Conservation (phyloP, 768 basidiomycete species). For the Galerina marginata region DNA sequence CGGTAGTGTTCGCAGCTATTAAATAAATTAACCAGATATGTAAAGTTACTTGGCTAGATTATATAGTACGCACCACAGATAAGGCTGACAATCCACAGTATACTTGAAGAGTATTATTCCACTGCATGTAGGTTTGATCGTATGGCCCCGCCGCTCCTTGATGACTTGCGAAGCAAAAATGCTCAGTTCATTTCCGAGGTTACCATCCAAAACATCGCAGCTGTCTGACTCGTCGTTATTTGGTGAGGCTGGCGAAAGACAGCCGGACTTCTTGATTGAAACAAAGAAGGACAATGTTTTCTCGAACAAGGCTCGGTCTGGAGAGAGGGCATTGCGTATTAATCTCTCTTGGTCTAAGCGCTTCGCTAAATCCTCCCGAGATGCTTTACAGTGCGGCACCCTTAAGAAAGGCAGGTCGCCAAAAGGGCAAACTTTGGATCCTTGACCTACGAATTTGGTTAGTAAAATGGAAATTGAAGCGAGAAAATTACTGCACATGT, state of each 20-base stretch:
- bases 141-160: not conserved
- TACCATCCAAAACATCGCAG: no score
- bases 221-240: not conserved
- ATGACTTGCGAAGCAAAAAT: not conserved
- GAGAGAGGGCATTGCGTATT: not conserved
- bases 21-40: no score
- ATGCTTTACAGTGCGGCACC: not conserved
- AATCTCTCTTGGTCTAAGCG: not conserved
- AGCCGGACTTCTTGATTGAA: not conserved
- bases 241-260: not conserved
- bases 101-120: not conserved
- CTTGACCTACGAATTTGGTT: conserved; percentile 2
- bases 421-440: conserved; percentile 6
- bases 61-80: not conserved
- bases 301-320: not conserved
- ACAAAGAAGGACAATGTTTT: not conserved
- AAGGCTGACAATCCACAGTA: not conserved
- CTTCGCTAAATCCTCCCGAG: not conserved
- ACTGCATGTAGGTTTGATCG: not conserved
- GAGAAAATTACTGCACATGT: conserved; percentile 3
- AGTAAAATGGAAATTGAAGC: not conserved
- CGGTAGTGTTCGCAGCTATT: conserved; percentile 16
- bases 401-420: not conserved
- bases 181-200: no score
- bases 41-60: no score